Evolutionary conservation across 208 protist species (phyloP).

Genomic region (Trypanosoma platydactyli): DNA sequence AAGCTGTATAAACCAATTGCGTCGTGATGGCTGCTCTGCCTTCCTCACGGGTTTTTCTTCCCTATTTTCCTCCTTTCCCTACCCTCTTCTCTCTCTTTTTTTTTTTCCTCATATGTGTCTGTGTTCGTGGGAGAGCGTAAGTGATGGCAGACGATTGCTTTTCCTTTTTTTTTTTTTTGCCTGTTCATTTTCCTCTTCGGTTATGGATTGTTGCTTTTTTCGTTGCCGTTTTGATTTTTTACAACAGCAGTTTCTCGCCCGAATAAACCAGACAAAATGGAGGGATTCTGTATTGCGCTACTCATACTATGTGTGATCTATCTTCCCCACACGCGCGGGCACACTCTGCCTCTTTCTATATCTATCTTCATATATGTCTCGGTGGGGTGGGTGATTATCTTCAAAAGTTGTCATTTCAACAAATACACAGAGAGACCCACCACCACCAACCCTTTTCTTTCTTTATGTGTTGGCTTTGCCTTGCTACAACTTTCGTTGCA

Average conservation of each 20-base stretch:
- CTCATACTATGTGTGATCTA: too few relatives aligned
- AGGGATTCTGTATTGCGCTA: too few relatives aligned
- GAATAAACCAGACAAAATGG: too few relatives aligned
- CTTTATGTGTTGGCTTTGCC: conserved; percentile 3
- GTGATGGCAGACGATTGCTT: neutral
- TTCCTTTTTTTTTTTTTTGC: too few relatives aligned
- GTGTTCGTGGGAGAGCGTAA: neutral
- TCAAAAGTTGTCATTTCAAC: too few relatives aligned
- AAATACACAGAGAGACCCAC: too few relatives aligned
- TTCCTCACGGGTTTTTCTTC: too few relatives aligned
- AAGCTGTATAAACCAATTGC: neutral
- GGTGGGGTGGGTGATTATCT: too few relatives aligned
- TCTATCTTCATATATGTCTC: too few relatives aligned
- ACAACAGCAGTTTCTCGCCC: neutral
- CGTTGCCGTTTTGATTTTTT: conserved; percentile 6
- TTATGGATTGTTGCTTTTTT: neutral
- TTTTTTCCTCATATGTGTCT: conserved; percentile 4
- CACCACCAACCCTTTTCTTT: neutral
- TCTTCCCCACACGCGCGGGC: too few relatives aligned
- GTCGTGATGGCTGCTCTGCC: neutral
- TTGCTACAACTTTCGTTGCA: neutral
- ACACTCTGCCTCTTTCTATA: too few relatives aligned
- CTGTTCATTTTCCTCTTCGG: too few relatives aligned
- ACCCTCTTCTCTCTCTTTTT: conserved; percentile 13
- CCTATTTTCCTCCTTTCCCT: neutral